Conservation (phyloP, 805 yeast genomes). For the Nakazawaea anatomiae region DNA sequence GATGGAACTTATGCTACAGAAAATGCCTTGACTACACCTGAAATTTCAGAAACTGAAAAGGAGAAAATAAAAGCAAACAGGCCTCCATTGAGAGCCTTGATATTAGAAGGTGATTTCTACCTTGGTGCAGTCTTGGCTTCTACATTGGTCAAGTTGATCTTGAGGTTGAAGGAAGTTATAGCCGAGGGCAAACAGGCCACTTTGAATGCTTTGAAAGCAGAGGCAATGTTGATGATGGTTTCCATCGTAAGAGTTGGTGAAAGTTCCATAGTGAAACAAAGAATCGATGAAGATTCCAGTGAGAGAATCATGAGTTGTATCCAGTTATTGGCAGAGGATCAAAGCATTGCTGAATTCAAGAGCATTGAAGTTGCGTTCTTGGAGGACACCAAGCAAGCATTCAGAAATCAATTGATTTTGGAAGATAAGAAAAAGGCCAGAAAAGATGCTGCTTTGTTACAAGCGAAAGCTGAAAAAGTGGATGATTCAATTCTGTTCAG, state of each 20-base stretch:
- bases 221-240: slow-evolving; percentile 88
- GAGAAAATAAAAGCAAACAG: slow-evolving; percentile 24
- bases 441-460: slow-evolving; percentile 49
- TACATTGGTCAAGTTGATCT: slow-evolving; percentile 80
- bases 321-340: slow-evolving; percentile 67
- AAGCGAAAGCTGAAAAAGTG: slow-evolving; percentile 63
- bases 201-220: slow-evolving; percentile 85
- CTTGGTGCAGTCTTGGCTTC: slow-evolving; percentile 84
- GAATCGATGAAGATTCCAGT: slow-evolving; percentile 94
- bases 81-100: slow-evolving; percentile 75
- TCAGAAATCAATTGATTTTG: slow-evolving; percentile 57
- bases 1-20: slow-evolving; percentile 99
- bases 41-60: slow-evolving; percentile 24
- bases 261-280: slow-evolving; percentile 57
- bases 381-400: slow-evolving; percentile 84
- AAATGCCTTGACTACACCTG: slow-evolving; percentile 57
- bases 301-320: slow-evolving; percentile 90
- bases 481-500: slow-evolving; percentile 78
- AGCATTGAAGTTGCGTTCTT: slow-evolving; percentile 64
- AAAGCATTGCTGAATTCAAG: slow-evolving; percentile 34
- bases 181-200: slow-evolving; percentile 38
- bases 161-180: slow-evolving; percentile 61
- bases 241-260: slow-evolving; percentile 87
- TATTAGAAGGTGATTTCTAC: slow-evolving; percentile 85
- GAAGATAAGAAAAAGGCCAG: slow-evolving; percentile 55